A percentile compares a stretch with the other conserved stretches of the same genome.
phyloP scores from a whole-genome alignment of 2,329 filamentous ascomycete species.

The Arthrinium phaeospermum region DNA sequence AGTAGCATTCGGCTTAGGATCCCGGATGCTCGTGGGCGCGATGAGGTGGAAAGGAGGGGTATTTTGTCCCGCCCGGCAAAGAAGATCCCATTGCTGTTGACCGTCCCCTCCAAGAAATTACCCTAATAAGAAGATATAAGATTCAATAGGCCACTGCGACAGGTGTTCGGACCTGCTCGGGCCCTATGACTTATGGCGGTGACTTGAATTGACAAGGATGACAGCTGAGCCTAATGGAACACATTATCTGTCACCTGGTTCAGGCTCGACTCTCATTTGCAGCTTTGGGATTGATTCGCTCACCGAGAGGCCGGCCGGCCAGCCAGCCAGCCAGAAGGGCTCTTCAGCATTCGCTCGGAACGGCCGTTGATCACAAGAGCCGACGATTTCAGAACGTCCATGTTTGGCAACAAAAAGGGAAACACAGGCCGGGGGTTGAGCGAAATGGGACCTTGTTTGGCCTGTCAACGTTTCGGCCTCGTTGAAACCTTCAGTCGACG shows the following conservation, averaged over 20 bases:
- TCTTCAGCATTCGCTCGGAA: not conserved
- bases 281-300: not conserved
- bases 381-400: not conserved
- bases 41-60: not conserved
- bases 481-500: conserved; percentile 7
- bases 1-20: not conserved
- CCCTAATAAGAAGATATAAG: not conserved
- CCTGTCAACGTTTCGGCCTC: conserved; percentile 16
- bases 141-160: not conserved
- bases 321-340: not conserved
- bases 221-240: not conserved
- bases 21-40: not conserved
- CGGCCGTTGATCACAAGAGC: not conserved
- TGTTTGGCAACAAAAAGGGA: not conserved
- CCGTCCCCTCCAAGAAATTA: not conserved
- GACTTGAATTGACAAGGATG: not conserved
- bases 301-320: not conserved
- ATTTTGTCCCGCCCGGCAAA: not conserved
- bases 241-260: not conserved
- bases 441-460: not conserved
- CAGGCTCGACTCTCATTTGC: not conserved
- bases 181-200: not conserved
- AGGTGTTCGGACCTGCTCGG: conserved; percentile 6
- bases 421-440: not conserved
- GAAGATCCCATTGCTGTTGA: not conserved